Base-by-base conservation (phyloP, 225 moss, liverwort and hornwort genomes). In the Neckera pumila region DNA sequence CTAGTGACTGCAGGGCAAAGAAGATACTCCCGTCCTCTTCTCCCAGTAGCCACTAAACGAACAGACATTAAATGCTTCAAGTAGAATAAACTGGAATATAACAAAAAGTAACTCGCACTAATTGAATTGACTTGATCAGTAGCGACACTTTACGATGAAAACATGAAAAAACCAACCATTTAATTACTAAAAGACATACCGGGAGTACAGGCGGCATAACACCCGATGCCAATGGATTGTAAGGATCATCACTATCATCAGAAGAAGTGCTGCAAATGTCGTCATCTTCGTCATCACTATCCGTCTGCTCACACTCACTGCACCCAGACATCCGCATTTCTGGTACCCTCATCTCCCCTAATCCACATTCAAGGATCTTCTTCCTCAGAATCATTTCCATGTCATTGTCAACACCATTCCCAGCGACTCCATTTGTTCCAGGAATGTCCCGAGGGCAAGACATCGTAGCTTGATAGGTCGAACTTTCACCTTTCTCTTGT, bases 191-290 rank as follows among this genome's bases (percentile, higher is more conserved):
- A 16, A 54, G 74, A 63, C 80, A 42, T 89, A 89, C 87, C 79
- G 92, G 92, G 30, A 89, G 89, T 27, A 92, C 90, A n/a, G 88
- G 92, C 20, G 87, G 89, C 75, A 77, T 81, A 19, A 88, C 54
- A 42, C 87, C 87, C 36, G 86, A 87, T 45, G 73, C 82, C 51
- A 88, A 43, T 43, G 87, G 89, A 80, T 53, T 90, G n/a, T 57
- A 79, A 7, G 71, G 69, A 82, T 90, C 92, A 11, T 87, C 87
- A 61, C 89, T 89, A 8, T 92, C 90, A 42, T 92, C 91, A 81
- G 92, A 92, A 14, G 92, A 90, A 63, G 92, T 82, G 87, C 92
- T 92, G 79, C 92, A 92, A 59, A 91, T 20, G 66, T 92, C 91
- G 59, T 92, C 92, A 12, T 92, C 91, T 0, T 92, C 92, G 27